Evolutionary conservation across 176 grass and related monocot species (phyloP).

Genomic region (Alloteropsis semialata): DNA sequence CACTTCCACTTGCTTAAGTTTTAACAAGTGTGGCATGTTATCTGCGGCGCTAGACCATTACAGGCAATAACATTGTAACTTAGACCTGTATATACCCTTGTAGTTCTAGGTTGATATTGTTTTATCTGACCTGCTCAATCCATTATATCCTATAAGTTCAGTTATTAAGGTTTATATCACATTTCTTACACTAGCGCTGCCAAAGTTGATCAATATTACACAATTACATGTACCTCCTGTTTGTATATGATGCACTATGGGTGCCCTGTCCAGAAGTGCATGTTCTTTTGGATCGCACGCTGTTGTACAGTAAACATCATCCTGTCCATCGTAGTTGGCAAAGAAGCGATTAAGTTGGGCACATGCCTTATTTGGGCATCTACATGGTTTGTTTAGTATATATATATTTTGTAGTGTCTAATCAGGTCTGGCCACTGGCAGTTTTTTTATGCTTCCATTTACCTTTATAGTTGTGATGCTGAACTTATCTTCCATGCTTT

Average conservation of each 20-base stretch:
- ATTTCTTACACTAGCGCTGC: background rate
- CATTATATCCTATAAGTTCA: background rate
- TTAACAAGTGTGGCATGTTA: background rate
- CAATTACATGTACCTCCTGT: constrained; percentile 2
- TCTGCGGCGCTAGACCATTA: background rate
- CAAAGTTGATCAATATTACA: constrained; percentile 6
- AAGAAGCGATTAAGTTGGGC: background rate
- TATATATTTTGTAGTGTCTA: background rate
- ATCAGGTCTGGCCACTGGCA: background rate
- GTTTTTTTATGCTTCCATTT: background rate
- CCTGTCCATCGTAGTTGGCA: background rate
- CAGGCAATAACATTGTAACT: background rate
- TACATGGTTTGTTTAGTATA: background rate
- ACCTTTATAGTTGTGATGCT: background rate
- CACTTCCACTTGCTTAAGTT: background rate
- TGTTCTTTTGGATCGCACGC: background rate
- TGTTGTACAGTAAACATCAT: background rate
- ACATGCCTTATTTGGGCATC: background rate
- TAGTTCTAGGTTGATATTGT: background rate
- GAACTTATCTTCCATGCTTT: background rate
- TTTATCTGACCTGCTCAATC: background rate
- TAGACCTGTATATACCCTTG: background rate
- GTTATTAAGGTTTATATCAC: background rate
- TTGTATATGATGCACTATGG: constrained; percentile 8
- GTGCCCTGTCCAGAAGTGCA: constrained; percentile 15